Conservation (phyloP, 129 eudicot species). For the Flaveria robusta region DNA sequence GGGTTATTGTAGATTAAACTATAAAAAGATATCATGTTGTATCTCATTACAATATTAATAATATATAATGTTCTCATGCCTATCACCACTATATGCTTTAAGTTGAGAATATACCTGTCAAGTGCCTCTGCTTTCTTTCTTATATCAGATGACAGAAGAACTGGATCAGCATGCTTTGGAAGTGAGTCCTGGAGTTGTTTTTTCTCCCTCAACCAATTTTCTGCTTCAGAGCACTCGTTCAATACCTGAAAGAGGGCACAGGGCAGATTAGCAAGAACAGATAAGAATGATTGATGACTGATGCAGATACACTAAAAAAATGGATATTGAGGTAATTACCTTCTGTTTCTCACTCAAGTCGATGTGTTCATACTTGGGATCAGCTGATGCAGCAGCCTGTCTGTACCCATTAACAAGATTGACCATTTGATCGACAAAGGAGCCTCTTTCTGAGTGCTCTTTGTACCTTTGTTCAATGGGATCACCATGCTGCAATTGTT, state of each 20-base stretch:
- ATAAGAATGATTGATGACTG: background rate
- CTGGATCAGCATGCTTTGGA: slow-evolving; percentile 75
- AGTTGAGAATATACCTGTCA: slow-evolving; percentile 56
- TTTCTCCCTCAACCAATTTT: slow-evolving; percentile 87
- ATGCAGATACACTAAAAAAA: background rate
- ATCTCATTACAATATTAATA: background rate
- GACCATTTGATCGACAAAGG: slow-evolving; percentile 55
- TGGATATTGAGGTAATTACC: slow-evolving; percentile 36
- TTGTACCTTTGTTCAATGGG: slow-evolving; percentile 80
- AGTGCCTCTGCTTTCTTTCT: slow-evolving; percentile 72
- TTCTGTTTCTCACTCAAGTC: slow-evolving; percentile 77
- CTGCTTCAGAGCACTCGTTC: slow-evolving; percentile 81
- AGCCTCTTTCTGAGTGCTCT: slow-evolving; percentile 71
- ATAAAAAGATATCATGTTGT: background rate
- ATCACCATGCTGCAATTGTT: slow-evolving; percentile 66
- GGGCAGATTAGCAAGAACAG: background rate
- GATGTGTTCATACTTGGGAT: slow-evolving; percentile 81
- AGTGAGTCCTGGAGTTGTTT: slow-evolving; percentile 70
- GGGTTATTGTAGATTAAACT: background rate
- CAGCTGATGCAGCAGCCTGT: slow-evolving; percentile 78
- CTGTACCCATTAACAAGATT: slow-evolving; percentile 62
- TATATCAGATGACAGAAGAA: slow-evolving; percentile 67
- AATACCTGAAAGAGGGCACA: slow-evolving; percentile 45
- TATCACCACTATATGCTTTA: background rate
- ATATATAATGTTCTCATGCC: background rate